Percentiles rank a stretch among this genome's conserved stretches.
phyloP scores from a whole-genome alignment of 345 rosid genomes.

The Aquilaria malaccensis region DNA sequence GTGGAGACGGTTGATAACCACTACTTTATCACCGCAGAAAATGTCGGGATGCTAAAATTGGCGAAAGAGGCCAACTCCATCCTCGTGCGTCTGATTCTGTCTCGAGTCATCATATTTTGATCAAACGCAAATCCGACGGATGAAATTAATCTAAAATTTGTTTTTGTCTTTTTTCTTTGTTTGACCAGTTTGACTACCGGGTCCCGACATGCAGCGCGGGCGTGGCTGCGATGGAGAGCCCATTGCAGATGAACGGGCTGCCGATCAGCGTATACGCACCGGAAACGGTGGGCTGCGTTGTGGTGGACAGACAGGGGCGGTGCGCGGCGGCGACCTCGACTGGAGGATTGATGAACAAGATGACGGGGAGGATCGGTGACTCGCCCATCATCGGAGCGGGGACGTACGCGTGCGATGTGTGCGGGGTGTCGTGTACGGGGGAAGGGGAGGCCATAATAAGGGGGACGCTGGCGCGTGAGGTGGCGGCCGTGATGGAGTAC shows the following conservation, averaged over 20 bases:
- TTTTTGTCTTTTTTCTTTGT: background rate
- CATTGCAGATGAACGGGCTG: constrained; percentile 77
- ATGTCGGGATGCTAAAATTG: constrained; percentile 73
- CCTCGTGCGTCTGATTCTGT: constrained; percentile 38
- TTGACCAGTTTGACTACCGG: constrained; percentile 78
- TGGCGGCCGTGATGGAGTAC: constrained; percentile 97
- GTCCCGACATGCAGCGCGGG: constrained; percentile 57
- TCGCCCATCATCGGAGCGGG: constrained; percentile 95
- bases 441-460: constrained; percentile 98
- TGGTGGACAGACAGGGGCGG: constrained; percentile 68
- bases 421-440: constrained; percentile 89
- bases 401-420: constrained; percentile 71
- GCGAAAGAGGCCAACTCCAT: constrained; percentile 92
- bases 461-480: constrained; percentile 78
- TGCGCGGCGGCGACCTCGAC: constrained; percentile 97
- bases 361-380: constrained; percentile 88
- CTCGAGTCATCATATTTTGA: background rate
- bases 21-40: constrained; percentile 82
- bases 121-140: background rate
- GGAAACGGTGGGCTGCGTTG: constrained; percentile 94
- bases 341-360: constrained; percentile 92
- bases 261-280: constrained; percentile 87
- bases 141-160: background rate
- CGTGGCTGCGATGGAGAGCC: constrained; percentile 47
- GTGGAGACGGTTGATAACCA: constrained; percentile 77